These are phyloP conservation scores for Nicotiana paniculata DNA, from an alignment of 257 asterid genomes.

Conservation along the genomic window DNA sequence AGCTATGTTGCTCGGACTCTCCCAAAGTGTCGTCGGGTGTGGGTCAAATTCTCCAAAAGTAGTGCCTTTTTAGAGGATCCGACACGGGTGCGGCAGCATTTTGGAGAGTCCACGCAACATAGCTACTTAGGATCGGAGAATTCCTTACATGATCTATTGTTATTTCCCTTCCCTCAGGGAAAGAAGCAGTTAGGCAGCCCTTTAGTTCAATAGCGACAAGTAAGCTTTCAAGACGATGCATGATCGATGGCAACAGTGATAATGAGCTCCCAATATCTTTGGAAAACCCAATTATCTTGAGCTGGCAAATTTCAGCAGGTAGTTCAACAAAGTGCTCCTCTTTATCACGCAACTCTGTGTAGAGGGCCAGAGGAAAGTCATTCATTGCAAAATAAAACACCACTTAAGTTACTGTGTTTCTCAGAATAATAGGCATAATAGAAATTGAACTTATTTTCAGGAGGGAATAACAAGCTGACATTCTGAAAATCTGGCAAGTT, in stretches of 20 bases:
- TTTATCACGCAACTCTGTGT: conserved; percentile 62
- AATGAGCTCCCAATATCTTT: conserved; percentile 93
- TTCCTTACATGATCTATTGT: conserved; percentile 58
- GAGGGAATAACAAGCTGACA: not conserved
- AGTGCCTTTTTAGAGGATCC: too few species aligned
- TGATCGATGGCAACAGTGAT: conserved; percentile 84
- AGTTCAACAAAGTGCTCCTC: conserved; percentile 84
- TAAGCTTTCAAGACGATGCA: conserved; percentile 86
- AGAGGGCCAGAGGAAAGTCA: not conserved
- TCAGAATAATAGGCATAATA: conserved; percentile 1
- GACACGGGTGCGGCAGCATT: too few species aligned
- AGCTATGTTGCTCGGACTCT: too few species aligned
- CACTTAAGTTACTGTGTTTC: not conserved
- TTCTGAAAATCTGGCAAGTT: not conserved
- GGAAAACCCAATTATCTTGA: conserved; percentile 91
- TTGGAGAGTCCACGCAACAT: not conserved
- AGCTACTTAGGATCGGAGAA: conserved; percentile 4
- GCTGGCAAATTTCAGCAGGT: conserved; percentile 92
- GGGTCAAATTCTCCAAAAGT: too few species aligned
- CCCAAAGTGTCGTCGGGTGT: too few species aligned
- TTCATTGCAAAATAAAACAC: not conserved
- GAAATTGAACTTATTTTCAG: not conserved
- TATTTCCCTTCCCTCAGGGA: conserved; percentile 77
- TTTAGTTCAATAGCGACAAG: conserved; percentile 86
- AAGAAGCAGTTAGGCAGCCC: conserved; percentile 57